Conservation (phyloP, 129 eudicot species). For the Silybum marianum region DNA sequence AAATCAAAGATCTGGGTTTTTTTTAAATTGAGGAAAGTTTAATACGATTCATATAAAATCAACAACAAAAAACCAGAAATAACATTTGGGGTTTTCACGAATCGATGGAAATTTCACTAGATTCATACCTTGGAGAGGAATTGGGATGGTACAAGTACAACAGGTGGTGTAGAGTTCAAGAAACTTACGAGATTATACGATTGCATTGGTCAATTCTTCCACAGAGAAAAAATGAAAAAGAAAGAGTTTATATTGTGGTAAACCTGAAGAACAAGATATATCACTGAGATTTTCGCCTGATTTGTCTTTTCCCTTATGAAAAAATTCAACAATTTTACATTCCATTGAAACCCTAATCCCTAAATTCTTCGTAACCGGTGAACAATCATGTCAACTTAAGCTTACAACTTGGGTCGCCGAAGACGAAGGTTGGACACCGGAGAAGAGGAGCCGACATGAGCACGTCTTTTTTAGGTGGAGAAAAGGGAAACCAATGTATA, state of each 20-base stretch:
- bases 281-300: constrained; percentile 10
- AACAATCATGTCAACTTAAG: no score
- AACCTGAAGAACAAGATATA: background rate
- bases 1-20: background rate
- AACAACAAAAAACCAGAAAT: background rate
- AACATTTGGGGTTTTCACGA: background rate
- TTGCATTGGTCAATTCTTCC: constrained; percentile 49
- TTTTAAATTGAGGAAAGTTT: background rate
- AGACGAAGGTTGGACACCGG: no score
- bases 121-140: constrained; percentile 65
- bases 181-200: constrained; percentile 66
- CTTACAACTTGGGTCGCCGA: no score
- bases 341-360: no score
- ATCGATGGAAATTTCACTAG: background rate
- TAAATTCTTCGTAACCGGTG: no score
- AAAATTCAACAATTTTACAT: no score
- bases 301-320: no score
- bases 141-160: constrained; percentile 67
- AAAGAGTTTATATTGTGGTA: background rate
- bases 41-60: background rate
- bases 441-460: no score
- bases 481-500: no score
- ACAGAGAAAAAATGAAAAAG: no score
- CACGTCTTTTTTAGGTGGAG: no score
- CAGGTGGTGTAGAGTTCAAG: constrained; percentile 70